A percentile compares a stretch with the other conserved stretches of the same genome.
These are phyloP conservation scores for Lophiostoma macrostomum DNA, from an alignment of 495 filamentous ascomycete genomes.

Conservation along the genomic window DNA sequence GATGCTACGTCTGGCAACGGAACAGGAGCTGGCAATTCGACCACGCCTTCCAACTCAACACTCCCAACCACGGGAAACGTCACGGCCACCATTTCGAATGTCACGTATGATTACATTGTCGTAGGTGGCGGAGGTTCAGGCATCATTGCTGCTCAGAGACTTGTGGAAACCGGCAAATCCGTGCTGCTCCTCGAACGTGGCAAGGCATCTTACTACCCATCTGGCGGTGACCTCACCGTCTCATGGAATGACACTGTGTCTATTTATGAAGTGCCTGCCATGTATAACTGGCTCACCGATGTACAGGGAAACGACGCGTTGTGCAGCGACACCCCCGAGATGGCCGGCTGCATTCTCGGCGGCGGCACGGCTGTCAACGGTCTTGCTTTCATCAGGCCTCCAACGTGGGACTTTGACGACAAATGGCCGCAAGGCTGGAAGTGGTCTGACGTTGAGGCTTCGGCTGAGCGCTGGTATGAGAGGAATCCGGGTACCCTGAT, in stretches of 20 bases:
- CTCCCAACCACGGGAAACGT: no score
- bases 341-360: conserved; percentile 8
- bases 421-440: conserved; percentile 8
- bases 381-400: conserved; percentile 9
- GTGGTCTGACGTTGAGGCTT: conserved; percentile 1
- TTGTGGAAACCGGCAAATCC: no score
- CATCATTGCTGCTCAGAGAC: no score
- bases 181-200: background rate
- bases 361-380: conserved; percentile 1
- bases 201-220: background rate
- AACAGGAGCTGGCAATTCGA: no score
- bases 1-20: no score
- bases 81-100: no score
- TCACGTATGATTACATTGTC: no score
- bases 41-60: no score
- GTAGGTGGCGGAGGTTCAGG: no score
- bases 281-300: background rate
- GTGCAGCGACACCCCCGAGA: conserved; percentile 3
- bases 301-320: conserved; percentile 12
- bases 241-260: no score
- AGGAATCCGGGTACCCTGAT: conserved; percentile 3
- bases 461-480: background rate
- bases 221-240: no score
- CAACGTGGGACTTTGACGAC: background rate
- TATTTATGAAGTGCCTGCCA: background rate